Evolutionary conservation across 1,284 basidiomycete genomes (phyloP), one percentile per base, ranked within the genome.

Genomic region (Cystobasidiaceae sp.): DNA sequence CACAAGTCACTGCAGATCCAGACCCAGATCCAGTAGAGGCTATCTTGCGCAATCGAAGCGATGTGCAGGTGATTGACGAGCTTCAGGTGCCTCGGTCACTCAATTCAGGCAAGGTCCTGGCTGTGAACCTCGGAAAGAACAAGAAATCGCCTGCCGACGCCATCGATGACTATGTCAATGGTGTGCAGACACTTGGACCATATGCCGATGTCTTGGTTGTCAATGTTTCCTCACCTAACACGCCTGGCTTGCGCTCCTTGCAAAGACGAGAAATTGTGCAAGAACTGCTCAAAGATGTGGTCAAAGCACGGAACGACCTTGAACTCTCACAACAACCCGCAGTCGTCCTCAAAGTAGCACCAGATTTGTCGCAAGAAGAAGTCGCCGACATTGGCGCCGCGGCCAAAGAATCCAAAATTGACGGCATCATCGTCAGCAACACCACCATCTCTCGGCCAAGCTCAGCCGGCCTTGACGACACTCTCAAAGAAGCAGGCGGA

Each of bases 211-310:
- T 94, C 13, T 79, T 99, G 32, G 92, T 99, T 23, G 84, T 98
- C 73, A 97, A 98, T 73, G 89, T 98, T 9, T 96, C 92, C 5
- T 93, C 90, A 70, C 96, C 96, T 8, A 99, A 98, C 76, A 99
- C 93, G 0, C 94, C 96, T 34, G 94, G 94, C 15, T 80, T 99
- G 63, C 83, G 96, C 80, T 86, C 86, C 2, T 79, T 98, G 51
- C 94, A 98, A 78, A 87, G 87, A 62, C 82, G 86, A 17, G 83
- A 87, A 28, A 78, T 87, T 30, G 80, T 97, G 6, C 82, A 87
- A 72, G 80, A 83, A 48, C 80, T 98, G 15, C 81, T 98, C 33
- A 75, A 76, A 4, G 84, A 86, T 11, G 93, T 97, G 7, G 84
- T 83, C 15, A 78, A 82, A 51, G 91, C 91, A 30, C 82, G 94